Base-by-base conservation (phyloP, 768 basidiomycete genomes). In the Leucocoprinus leucothites region DNA sequence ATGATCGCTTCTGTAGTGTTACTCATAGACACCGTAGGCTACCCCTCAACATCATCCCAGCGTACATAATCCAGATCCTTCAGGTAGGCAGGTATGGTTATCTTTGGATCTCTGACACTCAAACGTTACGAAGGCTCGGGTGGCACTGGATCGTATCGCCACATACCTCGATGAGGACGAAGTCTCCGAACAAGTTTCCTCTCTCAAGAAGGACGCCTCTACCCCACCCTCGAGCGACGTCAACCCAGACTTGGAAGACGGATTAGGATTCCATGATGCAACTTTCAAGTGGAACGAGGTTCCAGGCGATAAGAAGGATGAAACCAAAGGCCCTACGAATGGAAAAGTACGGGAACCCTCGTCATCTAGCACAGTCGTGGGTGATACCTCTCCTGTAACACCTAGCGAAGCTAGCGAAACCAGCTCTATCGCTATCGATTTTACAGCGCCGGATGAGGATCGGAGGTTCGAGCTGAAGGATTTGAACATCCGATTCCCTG, bases 1-100 rank as follows among this genome's bases (percentile, higher is more conserved):
- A 1, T 11, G 4, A 6, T 18, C 9, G 13, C 8, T 16, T 25
- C 41, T 34, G 47, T 6, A 53, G 2, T 31, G 57, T 40, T 40
- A 41, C 25, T 51, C 22, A 52, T 31, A 48, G 5, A 41, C 34
- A 43, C 38, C 50, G 3, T 42, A 84, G 87, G 28, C 66, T 75
- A 18, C 92, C 93, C 0, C 71, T 94, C 44, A 90, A 90, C 61
- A 79, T 89, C 25, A 85, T 96, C 46, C 93, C 93, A 0, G 74
- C 82, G 7, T 93, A 83, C 78, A 82, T 89, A 44, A 87, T 94
- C 7, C 84, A 89, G 46, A 74, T 94, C 21, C 75, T 94, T 2
- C 87, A 89, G 66, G 78, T 78, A 60, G 21, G 63, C 52, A 0
- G 16, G 14, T 18, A 57, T 44, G 35, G 41, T 25, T 19, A 1